phyloP scores from a whole-genome alignment of 805 yeast species.

The Yamadazyma philogaea region DNA sequence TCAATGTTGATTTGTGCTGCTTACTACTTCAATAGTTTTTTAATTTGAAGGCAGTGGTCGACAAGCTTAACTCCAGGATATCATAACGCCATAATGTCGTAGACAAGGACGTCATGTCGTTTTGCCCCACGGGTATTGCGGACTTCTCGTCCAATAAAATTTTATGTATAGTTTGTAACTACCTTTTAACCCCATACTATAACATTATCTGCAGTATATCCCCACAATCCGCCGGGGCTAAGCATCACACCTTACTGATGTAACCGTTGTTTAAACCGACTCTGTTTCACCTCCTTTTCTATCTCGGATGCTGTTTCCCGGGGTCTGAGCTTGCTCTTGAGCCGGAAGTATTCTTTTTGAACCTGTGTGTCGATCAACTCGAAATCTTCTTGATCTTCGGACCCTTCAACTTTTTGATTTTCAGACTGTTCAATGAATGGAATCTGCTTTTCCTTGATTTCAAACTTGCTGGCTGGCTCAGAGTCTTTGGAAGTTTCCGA shows the following conservation, averaged over 20 bases:
- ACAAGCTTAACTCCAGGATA: background rate
- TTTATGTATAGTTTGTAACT: background rate
- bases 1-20: no score
- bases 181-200: constrained; percentile 4
- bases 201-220: constrained; percentile 1
- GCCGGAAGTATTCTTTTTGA: constrained; percentile 34
- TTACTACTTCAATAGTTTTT: no score
- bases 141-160: constrained; percentile 9
- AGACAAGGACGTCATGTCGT: no score
- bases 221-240: constrained; percentile 1
- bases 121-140: constrained; percentile 8
- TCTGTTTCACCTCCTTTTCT: constrained; percentile 5
- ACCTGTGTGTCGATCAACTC: constrained; percentile 47
- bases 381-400: constrained; percentile 13
- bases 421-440: no score
- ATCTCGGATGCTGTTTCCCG: background rate
- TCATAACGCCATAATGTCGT: background rate
- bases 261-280: constrained; percentile 14
- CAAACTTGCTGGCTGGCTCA: constrained; percentile 1
- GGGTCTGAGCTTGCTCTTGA: constrained; percentile 10
- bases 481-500: constrained; percentile 2
- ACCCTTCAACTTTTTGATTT: constrained; percentile 22
- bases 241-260: background rate
- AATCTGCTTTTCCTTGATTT: constrained; percentile 16
- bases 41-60: background rate